Evolutionary conservation across 441 rosid genomes (phyloP).

Genomic region (Pelargonium cotyledonis): DNA sequence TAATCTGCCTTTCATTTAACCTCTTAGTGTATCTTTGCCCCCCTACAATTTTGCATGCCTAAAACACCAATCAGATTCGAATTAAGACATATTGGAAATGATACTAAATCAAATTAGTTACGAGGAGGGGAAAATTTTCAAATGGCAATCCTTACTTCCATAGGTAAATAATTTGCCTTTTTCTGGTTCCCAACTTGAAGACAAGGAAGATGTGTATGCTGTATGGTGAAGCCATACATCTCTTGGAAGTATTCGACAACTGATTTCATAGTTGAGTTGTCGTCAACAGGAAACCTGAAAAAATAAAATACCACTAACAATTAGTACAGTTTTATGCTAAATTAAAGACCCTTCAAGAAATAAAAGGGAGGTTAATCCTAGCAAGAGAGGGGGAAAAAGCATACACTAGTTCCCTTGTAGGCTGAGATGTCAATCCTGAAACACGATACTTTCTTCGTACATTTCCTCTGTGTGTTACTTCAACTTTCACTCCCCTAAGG

Average conservation of each 20-base stretch:
- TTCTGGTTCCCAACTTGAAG: slow-evolving; percentile 97
- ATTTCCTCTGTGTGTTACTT: slow-evolving; percentile 85
- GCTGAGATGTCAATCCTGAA: slow-evolving; percentile 91
- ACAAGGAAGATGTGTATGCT: slow-evolving; percentile 86
- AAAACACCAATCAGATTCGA: slow-evolving; percentile 18
- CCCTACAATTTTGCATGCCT: slow-evolving; percentile 98
- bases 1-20: slow-evolving; percentile 86
- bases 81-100: not conserved
- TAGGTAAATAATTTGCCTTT: slow-evolving; percentile 91
- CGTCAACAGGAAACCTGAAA: slow-evolving; percentile 91
- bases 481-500: slow-evolving; percentile 95
- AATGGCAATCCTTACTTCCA: slow-evolving; percentile 54
- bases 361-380: not conserved
- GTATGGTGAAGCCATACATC: slow-evolving; percentile 92
- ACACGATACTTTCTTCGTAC: slow-evolving; percentile 93
- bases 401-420: slow-evolving; percentile 93
- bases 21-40: slow-evolving; percentile 92
- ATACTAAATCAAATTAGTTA: not conserved
- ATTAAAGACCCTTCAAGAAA: not conserved
- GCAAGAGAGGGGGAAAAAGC: slow-evolving; percentile 15
- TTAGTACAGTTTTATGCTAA: not conserved
- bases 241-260: slow-evolving; percentile 95
- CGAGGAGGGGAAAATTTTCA: not conserved
- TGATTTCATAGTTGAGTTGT: slow-evolving; percentile 83
- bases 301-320: slow-evolving; percentile 5